Evolutionary conservation across 305 asterid species (phyloP), one percentile per base, ranked within the genome.

Genomic region (Fraxinus paxiana): DNA sequence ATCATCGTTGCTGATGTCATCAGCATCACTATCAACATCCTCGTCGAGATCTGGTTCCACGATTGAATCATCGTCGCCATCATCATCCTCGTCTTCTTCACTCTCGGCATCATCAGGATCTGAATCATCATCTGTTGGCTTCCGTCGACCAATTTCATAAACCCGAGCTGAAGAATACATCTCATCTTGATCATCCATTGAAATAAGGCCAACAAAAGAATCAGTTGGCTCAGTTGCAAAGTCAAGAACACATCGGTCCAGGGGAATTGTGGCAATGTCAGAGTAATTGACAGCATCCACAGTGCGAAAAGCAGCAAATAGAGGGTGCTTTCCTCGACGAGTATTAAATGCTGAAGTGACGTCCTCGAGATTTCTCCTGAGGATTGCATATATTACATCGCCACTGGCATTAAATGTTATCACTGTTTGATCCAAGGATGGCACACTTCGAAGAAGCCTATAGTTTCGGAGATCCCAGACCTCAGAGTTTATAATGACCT

Each of bases 101-200:
- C 89, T 94, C 84, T 90, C 99, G 2, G 97, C 99, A 77, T 94
- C 99, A 85, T 96, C 99, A 0, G 99, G 99, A 82, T 96, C 99
- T 1, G 99, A 96, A 76, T 96, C 99, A 75, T 94, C 99, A 33
- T 96, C 99, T 0, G 97, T 93, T 2, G 97, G 95, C 89, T 91
- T 93, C 76, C 98, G 91, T 63, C 99, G 88, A n/a, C 99, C 99
- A 15, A 96, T 94, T 87, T 96, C 99, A 75, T 90, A 92, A 56
- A 96, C 90, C 88, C 99, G 90, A 12, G 97, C 98, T 15, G 98
- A 94, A 67, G 99, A 92, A 83, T 88, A 93, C 99, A 96, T 96
- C 87, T 94, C 97, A 61, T 93, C 98, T 84, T 93, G 98, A 83
- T 94, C 99, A 22, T 96, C 98, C 98, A 96, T 90, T 1, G 97